These are phyloP conservation scores for Piedraia hortae DNA, from an alignment of 2,329 filamentous ascomycete species.

Conservation along the genomic window DNA sequence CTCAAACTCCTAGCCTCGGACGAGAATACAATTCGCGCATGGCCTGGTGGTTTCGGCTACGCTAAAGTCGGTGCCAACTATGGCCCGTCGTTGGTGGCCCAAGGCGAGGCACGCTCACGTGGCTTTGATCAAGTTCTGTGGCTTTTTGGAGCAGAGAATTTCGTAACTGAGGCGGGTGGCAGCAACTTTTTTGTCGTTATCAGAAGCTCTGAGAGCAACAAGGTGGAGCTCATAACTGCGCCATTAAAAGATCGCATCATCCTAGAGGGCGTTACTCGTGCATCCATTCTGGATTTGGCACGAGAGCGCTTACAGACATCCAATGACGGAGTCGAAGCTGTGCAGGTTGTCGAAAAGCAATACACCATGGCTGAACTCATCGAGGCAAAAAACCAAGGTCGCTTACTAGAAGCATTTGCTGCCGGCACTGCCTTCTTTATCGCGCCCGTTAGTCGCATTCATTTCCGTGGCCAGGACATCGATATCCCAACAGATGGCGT, in stretches of 20 bases:
- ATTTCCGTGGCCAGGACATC: constrained; percentile 19
- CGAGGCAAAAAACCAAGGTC: constrained; percentile 43
- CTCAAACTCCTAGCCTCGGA: constrained; percentile 51
- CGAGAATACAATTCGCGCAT: constrained; percentile 65
- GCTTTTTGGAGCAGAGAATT: constrained; percentile 52
- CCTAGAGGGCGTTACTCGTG: constrained; percentile 64
- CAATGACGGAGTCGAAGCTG: constrained; percentile 12
- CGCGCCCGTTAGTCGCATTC: constrained; percentile 18
- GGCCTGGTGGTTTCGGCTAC: constrained; percentile 79
- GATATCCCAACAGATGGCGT: constrained; percentile 17
- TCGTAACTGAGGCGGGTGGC: constrained; percentile 74
- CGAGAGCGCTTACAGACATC: constrained; percentile 26
- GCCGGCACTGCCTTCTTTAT: constrained; percentile 48
- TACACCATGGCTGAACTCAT: constrained; percentile 59
- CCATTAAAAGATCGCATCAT: constrained; percentile 58
- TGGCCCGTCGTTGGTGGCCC: constrained; percentile 55
- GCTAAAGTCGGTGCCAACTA: constrained; percentile 90
- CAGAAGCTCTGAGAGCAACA: constrained; percentile 28
- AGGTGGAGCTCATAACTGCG: constrained; percentile 50
- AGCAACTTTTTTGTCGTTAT: constrained; percentile 79
- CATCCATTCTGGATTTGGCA: constrained; percentile 49
- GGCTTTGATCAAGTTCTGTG: constrained; percentile 85
- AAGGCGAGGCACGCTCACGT: constrained; percentile 39
- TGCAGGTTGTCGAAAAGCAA: constrained; percentile 52
- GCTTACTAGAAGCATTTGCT: constrained; percentile 62